These are phyloP conservation scores for Phytophthora pluvialis DNA, from an alignment of 352 stramenopile genomes.

Conservation along the genomic window DNA sequence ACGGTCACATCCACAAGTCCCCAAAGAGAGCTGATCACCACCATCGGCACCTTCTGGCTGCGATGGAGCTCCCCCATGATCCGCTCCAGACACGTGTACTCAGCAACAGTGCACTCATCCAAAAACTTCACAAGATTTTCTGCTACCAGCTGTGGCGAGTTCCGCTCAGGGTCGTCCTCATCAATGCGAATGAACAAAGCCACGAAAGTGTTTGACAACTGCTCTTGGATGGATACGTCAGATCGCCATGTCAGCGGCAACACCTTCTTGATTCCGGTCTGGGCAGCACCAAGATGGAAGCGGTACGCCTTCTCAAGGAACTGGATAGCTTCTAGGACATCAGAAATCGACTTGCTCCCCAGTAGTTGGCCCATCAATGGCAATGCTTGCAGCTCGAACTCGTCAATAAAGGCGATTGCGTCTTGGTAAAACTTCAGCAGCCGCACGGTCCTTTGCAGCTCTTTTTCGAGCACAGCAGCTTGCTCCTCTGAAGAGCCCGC, in stretches of 20 bases:
- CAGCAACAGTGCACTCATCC: slow-evolving; percentile 77
- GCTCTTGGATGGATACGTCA: slow-evolving; percentile 90
- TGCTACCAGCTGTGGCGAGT: slow-evolving; percentile 54
- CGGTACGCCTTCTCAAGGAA: slow-evolving; percentile 94
- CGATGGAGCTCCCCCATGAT: slow-evolving; percentile 71
- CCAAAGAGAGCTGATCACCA: slow-evolving; percentile 76
- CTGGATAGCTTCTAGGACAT: slow-evolving; percentile 93
- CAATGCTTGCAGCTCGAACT: slow-evolving; percentile 84
- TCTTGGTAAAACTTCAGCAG: slow-evolving; percentile 92
- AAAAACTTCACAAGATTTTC: slow-evolving; percentile 79
- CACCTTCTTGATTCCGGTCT: slow-evolving; percentile 91
- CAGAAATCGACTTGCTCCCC: slow-evolving; percentile 90
- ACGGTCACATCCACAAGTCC: slow-evolving; percentile 62
- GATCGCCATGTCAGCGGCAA: slow-evolving; percentile 92
- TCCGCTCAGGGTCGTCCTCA: slow-evolving; percentile 44
- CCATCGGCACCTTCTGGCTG: slow-evolving; percentile 62
- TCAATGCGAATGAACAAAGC: slow-evolving; percentile 69
- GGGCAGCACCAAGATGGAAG: slow-evolving; percentile 90
- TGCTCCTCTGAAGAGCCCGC: slow-evolving; percentile 40
- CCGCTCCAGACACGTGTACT: slow-evolving; percentile 81
- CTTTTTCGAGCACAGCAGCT: slow-evolving; percentile 62
- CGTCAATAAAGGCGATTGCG: slow-evolving; percentile 93
- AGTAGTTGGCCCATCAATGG: slow-evolving; percentile 88
- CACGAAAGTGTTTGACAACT: slow-evolving; percentile 89
- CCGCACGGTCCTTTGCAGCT: slow-evolving; percentile 77